Evolutionary conservation across 345 rosid genomes (phyloP).

Genomic region (Alliaria petiolata): DNA sequence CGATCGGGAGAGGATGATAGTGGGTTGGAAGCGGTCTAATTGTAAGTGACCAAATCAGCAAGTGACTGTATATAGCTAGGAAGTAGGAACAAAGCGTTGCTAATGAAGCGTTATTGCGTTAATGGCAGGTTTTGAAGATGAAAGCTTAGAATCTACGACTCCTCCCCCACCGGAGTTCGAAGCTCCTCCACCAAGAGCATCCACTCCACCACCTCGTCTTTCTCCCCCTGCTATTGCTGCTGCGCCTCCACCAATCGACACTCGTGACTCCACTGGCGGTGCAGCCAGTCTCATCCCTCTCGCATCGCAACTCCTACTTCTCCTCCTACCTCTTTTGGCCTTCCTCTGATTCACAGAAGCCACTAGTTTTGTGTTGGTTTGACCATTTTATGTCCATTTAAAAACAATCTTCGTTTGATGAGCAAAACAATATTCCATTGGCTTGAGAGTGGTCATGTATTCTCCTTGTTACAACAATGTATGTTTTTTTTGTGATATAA

Average conservation of each 20-base stretch:
- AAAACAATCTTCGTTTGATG: too few species aligned
- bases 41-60: conserved; percentile 43
- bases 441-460: background rate
- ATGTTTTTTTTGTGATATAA: too few species aligned
- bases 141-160: conserved; percentile 4
- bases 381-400: background rate
- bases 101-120: background rate
- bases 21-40: conserved; percentile 64
- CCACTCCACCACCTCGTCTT: conserved; percentile 8
- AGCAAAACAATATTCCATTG: too few species aligned
- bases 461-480: background rate
- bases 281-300: conserved; percentile 10
- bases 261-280: background rate
- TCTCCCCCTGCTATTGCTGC: background rate
- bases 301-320: conserved; percentile 13
- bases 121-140: conserved; percentile 26
- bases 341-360: conserved; percentile 14
- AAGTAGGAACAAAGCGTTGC: background rate
- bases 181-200: conserved; percentile 17
- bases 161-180: conserved; percentile 18
- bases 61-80: background rate
- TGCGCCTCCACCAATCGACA: background rate
- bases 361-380: conserved; percentile 19
- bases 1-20: conserved; percentile 53
- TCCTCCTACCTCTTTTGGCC: conserved; percentile 25